A percentile compares a stretch with the other conserved stretches of the same genome.
Conservation (phyloP, 192 early-diverging fungal species). For the Spinellus fusiger region DNA sequence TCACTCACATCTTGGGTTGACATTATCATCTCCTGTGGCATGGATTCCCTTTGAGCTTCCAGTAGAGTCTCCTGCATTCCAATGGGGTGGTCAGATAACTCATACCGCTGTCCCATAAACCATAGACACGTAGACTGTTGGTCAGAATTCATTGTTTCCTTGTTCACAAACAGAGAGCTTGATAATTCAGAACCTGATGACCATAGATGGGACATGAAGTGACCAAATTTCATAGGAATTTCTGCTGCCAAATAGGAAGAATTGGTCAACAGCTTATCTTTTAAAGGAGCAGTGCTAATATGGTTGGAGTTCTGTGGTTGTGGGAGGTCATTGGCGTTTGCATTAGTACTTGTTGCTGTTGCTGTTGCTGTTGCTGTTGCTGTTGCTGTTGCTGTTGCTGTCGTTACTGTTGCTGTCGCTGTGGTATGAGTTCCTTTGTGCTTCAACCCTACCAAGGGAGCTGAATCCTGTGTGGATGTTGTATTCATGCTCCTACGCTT, state of each 20-base stretch:
- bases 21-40: conserved; percentile 12
- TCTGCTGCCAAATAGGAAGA: conserved; percentile 35
- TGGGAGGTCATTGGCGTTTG: conserved; percentile 10
- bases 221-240: conserved; percentile 33
- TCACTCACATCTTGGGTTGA: not conserved
- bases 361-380: not conserved
- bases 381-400: not conserved
- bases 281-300: conserved; percentile 24
- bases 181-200: conserved; percentile 22
- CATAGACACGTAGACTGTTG: conserved; percentile 4
- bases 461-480: too few relatives aligned
- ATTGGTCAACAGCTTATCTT: conserved; percentile 31
- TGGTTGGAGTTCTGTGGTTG: conserved; percentile 31
- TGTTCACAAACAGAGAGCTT: conserved; percentile 4
- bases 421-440: too few relatives aligned
- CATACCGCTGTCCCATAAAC: conserved; percentile 30
- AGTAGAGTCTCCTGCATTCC: conserved; percentile 19
- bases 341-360: not conserved
- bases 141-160: not conserved
- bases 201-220: conserved; percentile 34
- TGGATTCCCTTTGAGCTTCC: conserved; percentile 21
- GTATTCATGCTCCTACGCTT: too few relatives aligned
- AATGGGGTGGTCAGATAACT: conserved; percentile 9
- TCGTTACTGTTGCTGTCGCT: not conserved
- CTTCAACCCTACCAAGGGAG: too few relatives aligned